Conservation (phyloP, 1,284 basidiomycete genomes). For the Irpex sp. region DNA sequence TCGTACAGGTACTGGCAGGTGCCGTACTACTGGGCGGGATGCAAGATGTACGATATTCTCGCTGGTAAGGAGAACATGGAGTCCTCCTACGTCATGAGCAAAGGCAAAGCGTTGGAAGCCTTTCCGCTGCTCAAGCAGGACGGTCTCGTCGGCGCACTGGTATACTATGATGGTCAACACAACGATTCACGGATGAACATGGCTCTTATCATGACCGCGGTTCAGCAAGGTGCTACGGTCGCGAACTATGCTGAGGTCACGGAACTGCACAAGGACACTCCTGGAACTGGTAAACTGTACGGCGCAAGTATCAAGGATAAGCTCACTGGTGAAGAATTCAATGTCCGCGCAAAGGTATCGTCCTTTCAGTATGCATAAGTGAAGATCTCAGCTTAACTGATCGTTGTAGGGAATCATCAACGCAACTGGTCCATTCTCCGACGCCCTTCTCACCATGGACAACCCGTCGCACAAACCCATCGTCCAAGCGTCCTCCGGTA, state of each 20-base stretch:
- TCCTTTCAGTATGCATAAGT: not conserved
- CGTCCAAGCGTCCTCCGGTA: constrained; percentile 89
- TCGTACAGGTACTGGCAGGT: constrained; percentile 86
- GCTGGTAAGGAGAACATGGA: constrained; percentile 99
- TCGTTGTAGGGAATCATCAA: constrained; percentile 80
- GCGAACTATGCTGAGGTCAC: constrained; percentile 92
- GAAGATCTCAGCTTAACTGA: not conserved
- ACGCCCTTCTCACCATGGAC: constrained; percentile 85
- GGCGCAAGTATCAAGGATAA: constrained; percentile 83
- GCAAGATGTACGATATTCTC: constrained; percentile 95
- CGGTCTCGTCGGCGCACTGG: constrained; percentile 92
- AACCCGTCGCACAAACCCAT: constrained; percentile 83
- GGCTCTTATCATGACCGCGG: constrained; percentile 90
- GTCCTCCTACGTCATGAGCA: constrained; percentile 90
- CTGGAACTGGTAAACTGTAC: constrained; percentile 65
- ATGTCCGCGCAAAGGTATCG: constrained; percentile 77
- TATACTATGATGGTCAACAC: constrained; percentile 98
- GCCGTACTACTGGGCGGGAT: constrained; percentile 94
- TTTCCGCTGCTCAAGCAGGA: constrained; percentile 96
- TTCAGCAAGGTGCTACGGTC: constrained; percentile 87
- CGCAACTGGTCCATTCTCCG: constrained; percentile 94
- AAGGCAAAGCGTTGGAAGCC: constrained; percentile 87
- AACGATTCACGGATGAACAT: constrained; percentile 99
- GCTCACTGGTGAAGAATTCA: constrained; percentile 82
- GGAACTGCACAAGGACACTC: constrained; percentile 66